phyloP scores from a whole-genome alignment of 306 rosid species.

The Casuarina equisetifolia region DNA sequence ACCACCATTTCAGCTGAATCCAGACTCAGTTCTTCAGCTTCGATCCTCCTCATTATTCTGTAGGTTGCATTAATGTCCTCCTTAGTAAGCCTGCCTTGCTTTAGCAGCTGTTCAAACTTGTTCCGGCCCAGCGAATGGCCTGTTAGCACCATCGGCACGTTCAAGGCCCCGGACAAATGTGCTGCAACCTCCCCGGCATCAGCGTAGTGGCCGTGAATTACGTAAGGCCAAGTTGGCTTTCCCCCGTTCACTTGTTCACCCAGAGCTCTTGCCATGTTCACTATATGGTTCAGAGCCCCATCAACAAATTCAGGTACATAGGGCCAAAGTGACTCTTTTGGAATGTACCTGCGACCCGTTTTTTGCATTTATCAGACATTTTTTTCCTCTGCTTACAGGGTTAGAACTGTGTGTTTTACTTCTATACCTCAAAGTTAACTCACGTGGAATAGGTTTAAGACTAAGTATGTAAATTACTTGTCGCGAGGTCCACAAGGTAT shows the following conservation, averaged over 20 bases:
- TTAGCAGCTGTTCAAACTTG: conserved; percentile 75
- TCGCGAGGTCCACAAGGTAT: conserved; percentile 74
- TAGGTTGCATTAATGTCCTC: conserved; percentile 68
- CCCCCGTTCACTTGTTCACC: conserved; percentile 68
- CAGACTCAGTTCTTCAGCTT: conserved; percentile 73
- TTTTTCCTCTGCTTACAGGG: background rate
- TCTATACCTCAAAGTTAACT: background rate
- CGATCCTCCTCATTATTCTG: conserved; percentile 70
- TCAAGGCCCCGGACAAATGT: conserved; percentile 66
- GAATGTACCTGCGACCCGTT: conserved; percentile 51
- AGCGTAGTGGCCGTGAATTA: conserved; percentile 83
- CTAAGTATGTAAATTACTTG: conserved; percentile 23
- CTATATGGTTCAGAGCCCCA: conserved; percentile 66
- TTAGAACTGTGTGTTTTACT: background rate
- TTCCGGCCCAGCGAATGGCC: conserved; percentile 80
- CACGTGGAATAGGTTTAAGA: background rate
- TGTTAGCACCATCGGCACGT: conserved; percentile 78
- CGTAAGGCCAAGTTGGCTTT: conserved; percentile 70
- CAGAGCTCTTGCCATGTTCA: conserved; percentile 68
- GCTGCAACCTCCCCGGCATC: conserved; percentile 77
- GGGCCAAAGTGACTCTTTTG: conserved; percentile 84
- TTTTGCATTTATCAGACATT: background rate
- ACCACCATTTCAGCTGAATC: conserved; percentile 83
- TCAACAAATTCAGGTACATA: conserved; percentile 75
- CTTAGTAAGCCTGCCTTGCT: conserved; percentile 68